phyloP scores from a whole-genome alignment of 2,329 filamentous ascomycete genomes.

The Hypoxylon sp. region DNA sequence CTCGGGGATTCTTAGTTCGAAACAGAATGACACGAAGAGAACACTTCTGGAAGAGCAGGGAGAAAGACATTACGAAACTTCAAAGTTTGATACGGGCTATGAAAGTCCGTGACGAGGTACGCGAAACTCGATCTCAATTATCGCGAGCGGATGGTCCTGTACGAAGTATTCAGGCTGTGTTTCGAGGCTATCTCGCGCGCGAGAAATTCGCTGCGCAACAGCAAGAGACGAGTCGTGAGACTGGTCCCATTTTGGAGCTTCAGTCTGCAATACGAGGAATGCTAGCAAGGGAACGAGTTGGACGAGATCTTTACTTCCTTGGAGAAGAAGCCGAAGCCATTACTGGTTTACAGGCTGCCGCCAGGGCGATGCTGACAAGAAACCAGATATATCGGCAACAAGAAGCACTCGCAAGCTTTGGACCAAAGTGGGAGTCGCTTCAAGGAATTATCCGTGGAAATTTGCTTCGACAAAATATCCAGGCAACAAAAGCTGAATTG shows the following conservation, averaged over 20 bases:
- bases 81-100: slow-evolving; percentile 84
- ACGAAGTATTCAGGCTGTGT: slow-evolving; percentile 73
- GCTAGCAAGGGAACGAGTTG: slow-evolving; percentile 70
- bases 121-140: slow-evolving; percentile 69
- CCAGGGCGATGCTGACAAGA: slow-evolving; percentile 72
- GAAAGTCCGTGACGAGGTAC: slow-evolving; percentile 72
- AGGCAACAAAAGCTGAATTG: slow-evolving; percentile 63
- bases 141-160: slow-evolving; percentile 73
- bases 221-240: slow-evolving; percentile 65
- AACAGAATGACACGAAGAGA: slow-evolving; percentile 72
- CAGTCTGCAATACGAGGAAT: slow-evolving; percentile 78
- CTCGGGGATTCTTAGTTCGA: slow-evolving; percentile 81
- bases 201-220: slow-evolving; percentile 68
- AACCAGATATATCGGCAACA: slow-evolving; percentile 65
- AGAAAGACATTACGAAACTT: slow-evolving; percentile 79
- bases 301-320: slow-evolving; percentile 49
- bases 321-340: slow-evolving; percentile 45
- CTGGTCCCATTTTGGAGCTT: slow-evolving; percentile 67
- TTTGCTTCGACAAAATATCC: slow-evolving; percentile 60
- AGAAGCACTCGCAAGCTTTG: slow-evolving; percentile 64
- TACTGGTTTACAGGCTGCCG: slow-evolving; percentile 71
- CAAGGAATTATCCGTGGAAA: slow-evolving; percentile 64
- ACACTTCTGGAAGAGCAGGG: slow-evolving; percentile 76
- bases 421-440: slow-evolving; percentile 64
- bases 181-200: slow-evolving; percentile 76